Base-by-base conservation (phyloP, 2,329 filamentous ascomycete genomes). In the Furcasterigmium sp. region DNA sequence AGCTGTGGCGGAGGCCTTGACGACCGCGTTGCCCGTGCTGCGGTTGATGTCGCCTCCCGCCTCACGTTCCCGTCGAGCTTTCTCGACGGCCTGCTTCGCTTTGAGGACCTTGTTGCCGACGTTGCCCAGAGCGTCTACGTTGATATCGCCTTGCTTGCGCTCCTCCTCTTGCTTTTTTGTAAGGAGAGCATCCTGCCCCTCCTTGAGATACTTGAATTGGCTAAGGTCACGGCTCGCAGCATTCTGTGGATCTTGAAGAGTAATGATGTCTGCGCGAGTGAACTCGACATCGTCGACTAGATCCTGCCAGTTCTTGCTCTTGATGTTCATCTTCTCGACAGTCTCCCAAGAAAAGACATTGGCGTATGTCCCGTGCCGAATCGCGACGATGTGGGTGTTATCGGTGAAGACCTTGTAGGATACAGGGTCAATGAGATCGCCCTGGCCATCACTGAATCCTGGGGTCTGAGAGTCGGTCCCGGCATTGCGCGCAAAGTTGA, bases 331-430 rank as follows among this genome's bases (percentile, higher is more conserved):
- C 55, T 87, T 79, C 65, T 97, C 88, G 29, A 98, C 81, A 2
- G 94, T 98, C 57, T 98, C 94, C 80, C 85, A 96, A 1, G 91
- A 84, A 61, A 97, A 98, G 5, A 95, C 93, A 65, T 98, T 98
- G 39, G 91, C 91, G 45, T 91, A 91, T 43, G 75, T 85, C 43
- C 80, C 81, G 63, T 86, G 82, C 45, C 82, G 77, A 50, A 98
- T 75, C 14, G 91, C 91, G 37, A 97, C 88, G 46, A 98, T 88
- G 64, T 97, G 93, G 4, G 93, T 97, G 64, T 97, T 97, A 62
- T 98, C 90, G 37, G 93, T 98, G 57, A 98, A 89, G 34, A 95
- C 87, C 64, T 98, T 98, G 74, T 87, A 97, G 1, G 91, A 96
- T 37, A 98, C 91, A 0, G 93, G 94, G 57, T 98, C 93, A 50